Base-by-base conservation (phyloP, 1,284 basidiomycete species). In the Cutaneotrichosporon sp. region DNA sequence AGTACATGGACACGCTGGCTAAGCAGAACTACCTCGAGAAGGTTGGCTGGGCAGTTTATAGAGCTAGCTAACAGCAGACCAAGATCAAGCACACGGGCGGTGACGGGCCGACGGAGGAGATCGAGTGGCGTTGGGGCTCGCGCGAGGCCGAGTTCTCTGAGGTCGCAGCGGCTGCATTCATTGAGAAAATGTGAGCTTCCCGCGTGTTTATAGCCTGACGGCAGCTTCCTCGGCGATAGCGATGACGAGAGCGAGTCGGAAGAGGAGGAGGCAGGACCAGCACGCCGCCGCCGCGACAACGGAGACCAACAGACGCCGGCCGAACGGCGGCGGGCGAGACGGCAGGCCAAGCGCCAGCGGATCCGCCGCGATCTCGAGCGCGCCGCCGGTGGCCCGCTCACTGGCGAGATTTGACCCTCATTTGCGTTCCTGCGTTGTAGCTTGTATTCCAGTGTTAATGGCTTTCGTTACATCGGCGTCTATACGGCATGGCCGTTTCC, bases 141-240 rank as follows among this genome's bases (percentile, higher is more conserved):
- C 60, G 72, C 34, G 71, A 75, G 47, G 64, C 63, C 6, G 74
- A 75, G 58, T 71, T 74, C 35, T 64, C 64, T 11, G 72, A 74
- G 46, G 55, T 62, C 24, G 70, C 67, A 14, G 72, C 70, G 5
- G 65, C 62, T 3, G 54, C 56, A 26, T 75, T 72, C 51, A 71
- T 75, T 25, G 65, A 63, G 43, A 55, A 62, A 22, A 54, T 74
- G 72, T 75, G 52, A 60, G 71, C 64, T 11, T 4, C n/a, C 32
- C 48, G 26, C 25, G 3, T 3, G 9, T 24, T 10, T 25, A 14
- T 16, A 11, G 16, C 41, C 57, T 55, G 43, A 57, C 47, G 4
- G 5, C 48, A 58, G 49, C 4, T 52, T 49, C 24, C n/a, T 60
- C 11, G 49, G 26, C 16, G 34, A 46, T 17, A 39, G 48, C 35